Evolutionary conservation across 495 filamentous ascomycete genomes (phyloP).

Genomic region (Coniosporium apollinis): DNA sequence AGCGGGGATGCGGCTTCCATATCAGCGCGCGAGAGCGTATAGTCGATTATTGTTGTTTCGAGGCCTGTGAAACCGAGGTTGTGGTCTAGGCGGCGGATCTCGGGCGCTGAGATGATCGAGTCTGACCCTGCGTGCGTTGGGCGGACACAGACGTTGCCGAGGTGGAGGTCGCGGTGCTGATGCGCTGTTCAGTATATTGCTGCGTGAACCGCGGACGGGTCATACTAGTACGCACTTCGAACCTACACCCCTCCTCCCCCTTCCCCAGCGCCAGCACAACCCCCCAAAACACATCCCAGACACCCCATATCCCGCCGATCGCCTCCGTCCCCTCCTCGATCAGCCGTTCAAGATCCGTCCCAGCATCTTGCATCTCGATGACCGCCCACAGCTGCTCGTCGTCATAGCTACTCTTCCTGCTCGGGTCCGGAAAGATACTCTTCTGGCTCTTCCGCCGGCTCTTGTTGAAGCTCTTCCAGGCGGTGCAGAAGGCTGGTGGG

Average conservation of each 20-base stretch:
- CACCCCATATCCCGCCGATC: conserved; percentile 31
- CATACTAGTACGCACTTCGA: conserved; percentile 39
- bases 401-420: conserved; percentile 22
- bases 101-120: not conserved
- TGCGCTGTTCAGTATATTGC: not conserved
- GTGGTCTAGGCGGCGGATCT: conserved; percentile 20
- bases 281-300: conserved; percentile 79
- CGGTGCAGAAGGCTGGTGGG: conserved; percentile 41
- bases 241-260: conserved; percentile 53
- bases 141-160: conserved; percentile 69
- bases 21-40: conserved; percentile 64
- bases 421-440: conserved; percentile 46
- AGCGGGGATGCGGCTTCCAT: conserved; percentile 3
- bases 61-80: conserved; percentile 52
- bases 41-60: conserved; percentile 76
- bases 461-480: conserved; percentile 44
- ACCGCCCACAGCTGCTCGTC: conserved; percentile 61
- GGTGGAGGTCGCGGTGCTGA: conserved; percentile 71
- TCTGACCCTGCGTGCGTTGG: not conserved
- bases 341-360: conserved; percentile 55
- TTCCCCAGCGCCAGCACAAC: conserved; percentile 60
- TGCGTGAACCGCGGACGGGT: not conserved
- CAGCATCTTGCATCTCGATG: conserved; percentile 78
- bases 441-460: conserved; percentile 38
- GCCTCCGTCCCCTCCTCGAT: conserved; percentile 23